A percentile compares a stretch with the other conserved stretches of the same genome.
Evolutionary conservation across 164 flowering plant species (phyloP).

Genomic region (Pachysandra terminalis): DNA sequence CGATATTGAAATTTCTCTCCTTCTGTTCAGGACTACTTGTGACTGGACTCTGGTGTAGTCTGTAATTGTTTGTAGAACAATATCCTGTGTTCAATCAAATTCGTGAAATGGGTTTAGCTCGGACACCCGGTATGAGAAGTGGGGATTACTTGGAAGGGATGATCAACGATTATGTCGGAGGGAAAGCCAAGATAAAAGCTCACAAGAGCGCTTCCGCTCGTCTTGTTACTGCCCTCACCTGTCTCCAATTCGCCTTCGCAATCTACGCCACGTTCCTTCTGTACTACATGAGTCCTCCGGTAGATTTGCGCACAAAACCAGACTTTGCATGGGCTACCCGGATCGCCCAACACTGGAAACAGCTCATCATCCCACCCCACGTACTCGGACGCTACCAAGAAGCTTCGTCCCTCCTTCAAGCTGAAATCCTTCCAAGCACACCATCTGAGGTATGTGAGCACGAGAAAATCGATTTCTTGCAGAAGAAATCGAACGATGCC

Average conservation of each 20-base stretch:
- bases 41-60: neutral
- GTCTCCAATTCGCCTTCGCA: slow-evolving; percentile 85
- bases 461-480: slow-evolving; percentile 79
- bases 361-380: slow-evolving; percentile 55
- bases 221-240: slow-evolving; percentile 71
- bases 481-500: slow-evolving; percentile 82
- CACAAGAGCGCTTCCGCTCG: slow-evolving; percentile 41
- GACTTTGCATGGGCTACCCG: slow-evolving; percentile 84
- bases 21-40: neutral
- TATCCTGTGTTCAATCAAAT: slow-evolving; percentile 8
- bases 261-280: slow-evolving; percentile 81
- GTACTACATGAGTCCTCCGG: slow-evolving; percentile 81
- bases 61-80: slow-evolving; percentile 16
- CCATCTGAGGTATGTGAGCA: slow-evolving; percentile 72
- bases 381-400: slow-evolving; percentile 45
- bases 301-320: slow-evolving; percentile 65
- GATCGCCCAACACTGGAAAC: slow-evolving; percentile 73
- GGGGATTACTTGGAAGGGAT: slow-evolving; percentile 80
- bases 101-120: slow-evolving; percentile 41
- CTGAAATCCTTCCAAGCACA: slow-evolving; percentile 23
- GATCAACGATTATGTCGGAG: slow-evolving; percentile 66
- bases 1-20: neutral
- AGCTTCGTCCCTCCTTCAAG: slow-evolving; percentile 26
- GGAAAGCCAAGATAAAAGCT: slow-evolving; percentile 43
- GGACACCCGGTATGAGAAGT: slow-evolving; percentile 40